These are phyloP conservation scores for Bryoglossum gracile DNA, from an alignment of 495 filamentous ascomycete genomes.

Conservation along the genomic window DNA sequence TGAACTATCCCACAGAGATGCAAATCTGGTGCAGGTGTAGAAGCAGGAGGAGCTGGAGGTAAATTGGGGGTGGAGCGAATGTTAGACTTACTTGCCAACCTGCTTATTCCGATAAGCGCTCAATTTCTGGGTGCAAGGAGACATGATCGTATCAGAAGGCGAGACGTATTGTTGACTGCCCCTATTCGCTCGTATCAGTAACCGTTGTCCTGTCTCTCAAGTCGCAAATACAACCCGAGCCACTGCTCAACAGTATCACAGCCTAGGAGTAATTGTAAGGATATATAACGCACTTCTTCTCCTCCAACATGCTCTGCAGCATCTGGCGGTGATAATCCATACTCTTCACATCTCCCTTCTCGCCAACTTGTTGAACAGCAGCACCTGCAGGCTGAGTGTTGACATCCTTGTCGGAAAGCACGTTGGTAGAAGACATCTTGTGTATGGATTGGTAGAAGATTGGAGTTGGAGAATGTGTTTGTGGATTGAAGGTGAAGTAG, in stretches of 20 bases:
- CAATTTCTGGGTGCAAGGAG: conserved; percentile 87
- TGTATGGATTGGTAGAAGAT: conserved; percentile 3
- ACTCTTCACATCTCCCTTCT: conserved; percentile 41
- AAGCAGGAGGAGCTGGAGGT: no score
- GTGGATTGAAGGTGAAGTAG: not conserved
- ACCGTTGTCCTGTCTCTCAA: no score
- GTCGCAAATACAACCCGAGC: no score
- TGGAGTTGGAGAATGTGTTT: not conserved
- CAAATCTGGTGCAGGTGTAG: not conserved
- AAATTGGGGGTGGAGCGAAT: no score
- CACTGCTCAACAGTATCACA: no score
- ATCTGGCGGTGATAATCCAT: conserved; percentile 80
- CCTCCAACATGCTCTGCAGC: conserved; percentile 62
- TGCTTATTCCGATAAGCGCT: conserved; percentile 77
- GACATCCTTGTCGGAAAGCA: conserved; percentile 51
- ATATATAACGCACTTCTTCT: conserved; percentile 29
- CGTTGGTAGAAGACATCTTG: conserved; percentile 32
- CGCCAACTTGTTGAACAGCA: conserved; percentile 9
- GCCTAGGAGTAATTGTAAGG: no score
- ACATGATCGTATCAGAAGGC: conserved; percentile 90
- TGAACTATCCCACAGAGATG: not conserved
- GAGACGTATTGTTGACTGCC: conserved; percentile 66
- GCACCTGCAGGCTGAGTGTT: conserved; percentile 31
- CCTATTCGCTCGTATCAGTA: conserved; percentile 27
- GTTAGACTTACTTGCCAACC: conserved; percentile 59